phyloP scores from a whole-genome alignment of 495 filamentous ascomycete species.

The Neurospora tetrasperma region DNA sequence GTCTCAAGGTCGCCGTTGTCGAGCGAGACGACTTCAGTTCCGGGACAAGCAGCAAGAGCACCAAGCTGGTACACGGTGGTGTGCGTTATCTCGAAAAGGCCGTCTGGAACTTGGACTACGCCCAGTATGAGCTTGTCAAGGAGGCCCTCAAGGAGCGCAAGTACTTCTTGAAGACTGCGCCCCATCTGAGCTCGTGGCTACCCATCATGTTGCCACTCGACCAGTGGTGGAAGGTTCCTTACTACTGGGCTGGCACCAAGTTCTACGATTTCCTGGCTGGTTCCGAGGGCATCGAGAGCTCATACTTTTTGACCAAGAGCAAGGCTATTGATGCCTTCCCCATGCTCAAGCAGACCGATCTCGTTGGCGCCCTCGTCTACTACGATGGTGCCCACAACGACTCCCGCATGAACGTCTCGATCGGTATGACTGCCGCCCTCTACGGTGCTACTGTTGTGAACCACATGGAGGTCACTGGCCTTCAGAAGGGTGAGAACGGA shows the following conservation, averaged over 20 bases:
- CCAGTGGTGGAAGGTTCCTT: slow-evolving; percentile 95
- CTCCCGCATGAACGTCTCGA: slow-evolving; percentile 94
- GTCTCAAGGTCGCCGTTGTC: slow-evolving; percentile 86
- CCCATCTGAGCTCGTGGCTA: slow-evolving; percentile 88
- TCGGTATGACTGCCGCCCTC: slow-evolving; percentile 90
- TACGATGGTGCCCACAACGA: slow-evolving; percentile 99
- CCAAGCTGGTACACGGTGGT: slow-evolving; percentile 93
- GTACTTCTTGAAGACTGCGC: slow-evolving; percentile 92
- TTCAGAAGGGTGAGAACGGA: slow-evolving; percentile 72
- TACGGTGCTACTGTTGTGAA: slow-evolving; percentile 91
- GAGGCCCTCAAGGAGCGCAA: slow-evolving; percentile 94
- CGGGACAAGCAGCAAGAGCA: slow-evolving; percentile 94
- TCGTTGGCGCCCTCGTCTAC: slow-evolving; percentile 90
- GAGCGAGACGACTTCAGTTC: slow-evolving; percentile 91
- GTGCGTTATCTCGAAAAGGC: slow-evolving; percentile 96
- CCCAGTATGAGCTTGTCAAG: slow-evolving; percentile 84
- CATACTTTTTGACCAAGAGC: slow-evolving; percentile 90
- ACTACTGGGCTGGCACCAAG: slow-evolving; percentile 96
- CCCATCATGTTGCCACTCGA: slow-evolving; percentile 96
- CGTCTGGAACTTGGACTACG: slow-evolving; percentile 91
- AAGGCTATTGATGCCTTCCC: slow-evolving; percentile 94
- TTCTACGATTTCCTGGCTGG: slow-evolving; percentile 91
- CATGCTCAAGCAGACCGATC: slow-evolving; percentile 83
- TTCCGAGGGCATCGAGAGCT: slow-evolving; percentile 92
- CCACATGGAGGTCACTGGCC: slow-evolving; percentile 76